Conservation (phyloP, 2,329 filamentous ascomycete species). For the Fusarium kyushuense region DNA sequence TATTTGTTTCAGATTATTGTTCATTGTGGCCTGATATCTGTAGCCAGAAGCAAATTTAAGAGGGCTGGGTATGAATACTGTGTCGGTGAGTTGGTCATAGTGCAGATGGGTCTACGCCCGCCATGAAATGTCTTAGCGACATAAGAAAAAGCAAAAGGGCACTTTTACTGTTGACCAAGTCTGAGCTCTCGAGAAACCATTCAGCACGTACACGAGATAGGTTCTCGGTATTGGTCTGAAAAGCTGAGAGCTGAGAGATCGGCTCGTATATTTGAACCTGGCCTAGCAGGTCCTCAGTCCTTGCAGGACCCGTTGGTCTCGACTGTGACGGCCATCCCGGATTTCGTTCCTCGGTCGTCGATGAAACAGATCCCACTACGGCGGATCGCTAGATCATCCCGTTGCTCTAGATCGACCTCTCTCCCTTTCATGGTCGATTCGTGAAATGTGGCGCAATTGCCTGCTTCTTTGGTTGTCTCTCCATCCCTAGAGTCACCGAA, state of each 20-base stretch:
- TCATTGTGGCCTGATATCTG: conserved; percentile 30
- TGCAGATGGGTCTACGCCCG: conserved; percentile 8
- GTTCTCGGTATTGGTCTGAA: background rate
- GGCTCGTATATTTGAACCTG: background rate
- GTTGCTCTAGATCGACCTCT: conserved; percentile 14
- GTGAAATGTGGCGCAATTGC: conserved; percentile 20
- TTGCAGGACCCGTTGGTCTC: background rate
- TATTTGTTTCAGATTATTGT: conserved; percentile 11
- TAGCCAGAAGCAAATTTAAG: conserved; percentile 26
- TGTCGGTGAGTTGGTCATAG: conserved; percentile 5
- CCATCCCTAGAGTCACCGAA: conserved; percentile 31
- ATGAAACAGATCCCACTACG: background rate
- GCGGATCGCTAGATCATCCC: conserved; percentile 5
- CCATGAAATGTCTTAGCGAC: conserved; percentile 10
- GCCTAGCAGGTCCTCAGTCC: background rate
- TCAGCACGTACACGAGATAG: background rate
- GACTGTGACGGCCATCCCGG: background rate
- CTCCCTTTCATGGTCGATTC: conserved; percentile 12
- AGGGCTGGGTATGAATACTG: conserved; percentile 5
- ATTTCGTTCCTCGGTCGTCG: background rate
- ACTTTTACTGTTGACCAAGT: background rate
- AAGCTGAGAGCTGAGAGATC: conserved; percentile 7
- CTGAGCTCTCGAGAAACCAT: background rate
- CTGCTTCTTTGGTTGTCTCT: conserved; percentile 25
- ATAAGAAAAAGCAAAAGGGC: conserved; percentile 27